Evolutionary conservation across 371 early-diverging fungal species (phyloP).

Genomic region (Mortierella sp.): DNA sequence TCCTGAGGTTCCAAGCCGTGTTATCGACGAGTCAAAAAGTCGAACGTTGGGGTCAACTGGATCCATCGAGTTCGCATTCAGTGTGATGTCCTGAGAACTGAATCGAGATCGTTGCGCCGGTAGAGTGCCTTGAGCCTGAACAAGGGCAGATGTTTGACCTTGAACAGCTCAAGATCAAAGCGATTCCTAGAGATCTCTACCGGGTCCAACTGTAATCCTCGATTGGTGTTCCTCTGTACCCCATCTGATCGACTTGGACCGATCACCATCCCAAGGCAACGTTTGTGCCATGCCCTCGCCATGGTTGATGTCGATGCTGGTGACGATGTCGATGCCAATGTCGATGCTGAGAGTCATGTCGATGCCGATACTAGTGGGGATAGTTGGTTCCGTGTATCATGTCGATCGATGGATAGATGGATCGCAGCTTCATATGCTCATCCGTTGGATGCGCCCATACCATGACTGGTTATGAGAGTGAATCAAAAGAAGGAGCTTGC

Average conservation of each 20-base stretch:
- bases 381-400: not conserved
- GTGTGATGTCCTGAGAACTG: no score
- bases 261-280: no score
- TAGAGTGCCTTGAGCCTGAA: no score
- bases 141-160: not conserved
- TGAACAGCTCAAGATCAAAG: constrained; percentile 20
- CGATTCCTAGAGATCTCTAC: constrained; percentile 14
- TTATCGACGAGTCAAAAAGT: no score
- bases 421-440: constrained; percentile 1
- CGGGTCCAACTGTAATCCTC: not conserved
- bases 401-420: constrained; percentile 42
- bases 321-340: not conserved
- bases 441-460: constrained; percentile 6
- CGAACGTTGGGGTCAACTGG: no score
- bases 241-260: no score
- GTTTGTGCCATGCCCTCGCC: no score
- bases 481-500: constrained; percentile 41
- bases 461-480: constrained; percentile 40
- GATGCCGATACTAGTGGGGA: not conserved
- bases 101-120: no score
- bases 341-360: not conserved
- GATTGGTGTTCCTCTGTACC: no score
- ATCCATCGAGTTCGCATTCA: no score
- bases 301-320: constrained; percentile 4
- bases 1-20: no score